phyloP scores from a whole-genome alignment of 2,329 filamentous ascomycete genomes.

The Drechslerella stenobrocha region DNA sequence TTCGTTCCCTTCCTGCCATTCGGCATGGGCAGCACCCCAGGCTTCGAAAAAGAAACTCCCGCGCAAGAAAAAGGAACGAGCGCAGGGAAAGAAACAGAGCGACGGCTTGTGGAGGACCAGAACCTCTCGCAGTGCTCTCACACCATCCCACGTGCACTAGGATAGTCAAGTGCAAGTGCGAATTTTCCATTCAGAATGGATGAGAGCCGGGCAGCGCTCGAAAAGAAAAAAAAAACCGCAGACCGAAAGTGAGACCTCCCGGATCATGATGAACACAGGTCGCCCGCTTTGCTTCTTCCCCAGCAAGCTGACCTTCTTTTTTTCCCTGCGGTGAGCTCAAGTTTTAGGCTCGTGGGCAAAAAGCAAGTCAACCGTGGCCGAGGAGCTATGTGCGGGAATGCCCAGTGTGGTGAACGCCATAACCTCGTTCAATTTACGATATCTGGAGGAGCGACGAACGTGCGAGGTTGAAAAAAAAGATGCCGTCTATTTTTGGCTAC shows the following conservation, averaged over 20 bases:
- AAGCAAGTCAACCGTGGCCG: conserved; percentile 35
- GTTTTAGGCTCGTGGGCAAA: conserved; percentile 42
- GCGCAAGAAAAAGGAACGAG: conserved; percentile 16
- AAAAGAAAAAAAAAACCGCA: conserved; percentile 23
- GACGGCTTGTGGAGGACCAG: conserved; percentile 44
- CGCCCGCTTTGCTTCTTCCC: conserved; percentile 28
- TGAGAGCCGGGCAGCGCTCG: neutral
- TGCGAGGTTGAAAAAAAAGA: conserved; percentile 9
- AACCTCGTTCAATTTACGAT: conserved; percentile 45
- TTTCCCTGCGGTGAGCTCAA: conserved; percentile 42
- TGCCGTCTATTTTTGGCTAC: conserved; percentile 44
- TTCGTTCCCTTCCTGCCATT: conserved; percentile 47
- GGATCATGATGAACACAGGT: conserved; percentile 47
- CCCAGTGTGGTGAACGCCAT: conserved; percentile 45
- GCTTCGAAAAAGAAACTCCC: conserved; percentile 44
- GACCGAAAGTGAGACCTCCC: conserved; percentile 45
- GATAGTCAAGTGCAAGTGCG: conserved; percentile 36
- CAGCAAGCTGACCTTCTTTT: conserved; percentile 20
- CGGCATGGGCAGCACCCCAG: conserved; percentile 43
- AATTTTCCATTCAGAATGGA: conserved; percentile 38
- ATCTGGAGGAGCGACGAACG: conserved; percentile 14
- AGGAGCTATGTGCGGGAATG: conserved; percentile 48
- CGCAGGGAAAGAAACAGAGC: conserved; percentile 17
- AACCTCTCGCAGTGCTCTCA: conserved; percentile 30
- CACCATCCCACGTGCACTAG: conserved; percentile 45